These are phyloP conservation scores for Prunus mongolica DNA, from an alignment of 306 rosid genomes.

Conservation along the genomic window DNA sequence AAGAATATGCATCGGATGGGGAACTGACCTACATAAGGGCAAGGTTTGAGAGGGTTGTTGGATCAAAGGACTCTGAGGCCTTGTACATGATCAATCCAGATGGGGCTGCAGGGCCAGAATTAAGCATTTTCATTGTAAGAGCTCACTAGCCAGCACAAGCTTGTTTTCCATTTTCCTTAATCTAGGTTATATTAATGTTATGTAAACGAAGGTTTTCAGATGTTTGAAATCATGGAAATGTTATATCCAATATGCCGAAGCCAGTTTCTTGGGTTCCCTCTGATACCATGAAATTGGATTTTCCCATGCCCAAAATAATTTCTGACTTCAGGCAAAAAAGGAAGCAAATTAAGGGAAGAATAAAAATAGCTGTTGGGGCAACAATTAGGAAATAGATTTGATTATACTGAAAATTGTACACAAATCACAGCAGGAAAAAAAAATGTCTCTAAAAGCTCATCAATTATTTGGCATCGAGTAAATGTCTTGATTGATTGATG, in stretches of 20 bases:
- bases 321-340: too few relatives aligned
- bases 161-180: background rate
- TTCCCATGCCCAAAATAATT: too few relatives aligned
- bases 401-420: too few relatives aligned
- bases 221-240: background rate
- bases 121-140: conserved; percentile 87
- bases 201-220: conserved; percentile 1
- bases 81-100: conserved; percentile 90
- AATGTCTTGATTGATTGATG: background rate
- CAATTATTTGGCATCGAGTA: background rate
- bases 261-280: too few relatives aligned
- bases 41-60: conserved; percentile 77
- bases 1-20: conserved; percentile 52
- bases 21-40: conserved; percentile 88
- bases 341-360: too few relatives aligned
- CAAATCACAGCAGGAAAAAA: too few relatives aligned
- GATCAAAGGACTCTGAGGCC: conserved; percentile 87
- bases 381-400: too few relatives aligned
- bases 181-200: background rate
- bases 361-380: too few relatives aligned
- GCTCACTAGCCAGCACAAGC: conserved; percentile 31
- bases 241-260: too few relatives aligned
- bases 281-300: too few relatives aligned
- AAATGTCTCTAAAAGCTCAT: too few relatives aligned
- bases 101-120: conserved; percentile 68